Evolutionary conservation across 495 filamentous ascomycete genomes (phyloP), one percentile per base, ranked within the genome.

Genomic region (Talaromyces proteolyticus): DNA sequence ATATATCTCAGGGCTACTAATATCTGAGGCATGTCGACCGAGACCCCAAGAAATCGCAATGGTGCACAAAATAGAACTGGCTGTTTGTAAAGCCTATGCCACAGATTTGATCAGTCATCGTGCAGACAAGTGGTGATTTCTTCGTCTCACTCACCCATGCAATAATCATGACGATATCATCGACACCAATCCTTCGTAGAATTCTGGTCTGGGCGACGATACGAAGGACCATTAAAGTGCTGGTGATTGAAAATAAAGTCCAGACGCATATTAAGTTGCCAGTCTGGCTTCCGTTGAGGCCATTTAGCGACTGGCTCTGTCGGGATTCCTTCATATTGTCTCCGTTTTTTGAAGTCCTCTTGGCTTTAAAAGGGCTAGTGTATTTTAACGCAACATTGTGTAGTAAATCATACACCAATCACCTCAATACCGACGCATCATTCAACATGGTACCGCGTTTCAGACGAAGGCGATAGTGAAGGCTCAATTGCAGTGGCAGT

Each of bases 131-230:
- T 7, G 18, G 2, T 20, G n/a, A 17, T 18, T 14, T 18, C 18
- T n/a, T 41, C 18, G 16, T 8, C 8, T 11, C 11, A 46, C 25
- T 22, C 23, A 49, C 47, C 47, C 47, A 49, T 25, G 47, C 47
- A 5, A 49, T 39, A 25, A 49, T 49, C 20, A 49, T 49, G 18
- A 49, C 17, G 19, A 49, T 3, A 41, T 49, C 47, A 18, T 40
- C 36, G 17, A 36, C 34, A 18, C 36, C 29, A 17, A 40, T 14
- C 7, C 24, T 41, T 3, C 34, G 37, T 20, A 49, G 5, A 16
- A 49, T 40, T 2, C 47, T 16, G 34, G 25, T 24, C 40, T 49
- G 47, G 12, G 47, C 22, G 0, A 49, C 22, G n/a, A 49, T 14
- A 20, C 47, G 47, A 24, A 49, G 47, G 7, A 49, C 19, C 29